Conservation (phyloP, 2,329 filamentous ascomycete species). For the Fusarium brevicatenulatum region DNA sequence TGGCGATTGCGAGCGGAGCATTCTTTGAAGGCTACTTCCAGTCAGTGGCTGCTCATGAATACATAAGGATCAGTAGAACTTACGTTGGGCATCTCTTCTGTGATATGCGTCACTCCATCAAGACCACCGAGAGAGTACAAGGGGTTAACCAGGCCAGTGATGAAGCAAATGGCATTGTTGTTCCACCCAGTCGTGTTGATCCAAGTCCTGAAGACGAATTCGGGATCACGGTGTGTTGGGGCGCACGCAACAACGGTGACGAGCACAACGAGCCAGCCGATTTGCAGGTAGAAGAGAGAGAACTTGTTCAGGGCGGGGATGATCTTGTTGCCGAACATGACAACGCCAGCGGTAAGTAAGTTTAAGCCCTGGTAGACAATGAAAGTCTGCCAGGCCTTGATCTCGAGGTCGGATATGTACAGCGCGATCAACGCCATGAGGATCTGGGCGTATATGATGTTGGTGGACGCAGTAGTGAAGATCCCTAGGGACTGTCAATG, state of each 20-base stretch:
- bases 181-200: constrained; percentile 10
- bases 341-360: neutral
- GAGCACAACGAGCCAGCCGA: constrained; percentile 1
- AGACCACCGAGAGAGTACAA: constrained; percentile 1
- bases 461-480: constrained; percentile 9
- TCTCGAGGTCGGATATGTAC: neutral
- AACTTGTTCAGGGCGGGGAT: constrained; percentile 1
- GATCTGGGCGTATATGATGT: neutral
- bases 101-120: constrained; percentile 1
- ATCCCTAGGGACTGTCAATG: neutral
- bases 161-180: neutral
- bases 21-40: neutral
- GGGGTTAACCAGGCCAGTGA: constrained; percentile 1
- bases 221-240: neutral
- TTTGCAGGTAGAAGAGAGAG: neutral
- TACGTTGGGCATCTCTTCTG: constrained; percentile 20
- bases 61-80: fast-evolving
- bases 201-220: constrained; percentile 16
- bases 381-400: constrained; percentile 5
- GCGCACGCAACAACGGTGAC: neutral
- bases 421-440: neutral
- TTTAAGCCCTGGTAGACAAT: constrained; percentile 8
- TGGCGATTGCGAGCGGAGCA: neutral
- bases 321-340: constrained; percentile 1
- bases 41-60: fast-evolving